These are phyloP conservation scores for Termitomyces sp. DNA, from an alignment of 1,284 basidiomycete species.

Conservation along the genomic window DNA sequence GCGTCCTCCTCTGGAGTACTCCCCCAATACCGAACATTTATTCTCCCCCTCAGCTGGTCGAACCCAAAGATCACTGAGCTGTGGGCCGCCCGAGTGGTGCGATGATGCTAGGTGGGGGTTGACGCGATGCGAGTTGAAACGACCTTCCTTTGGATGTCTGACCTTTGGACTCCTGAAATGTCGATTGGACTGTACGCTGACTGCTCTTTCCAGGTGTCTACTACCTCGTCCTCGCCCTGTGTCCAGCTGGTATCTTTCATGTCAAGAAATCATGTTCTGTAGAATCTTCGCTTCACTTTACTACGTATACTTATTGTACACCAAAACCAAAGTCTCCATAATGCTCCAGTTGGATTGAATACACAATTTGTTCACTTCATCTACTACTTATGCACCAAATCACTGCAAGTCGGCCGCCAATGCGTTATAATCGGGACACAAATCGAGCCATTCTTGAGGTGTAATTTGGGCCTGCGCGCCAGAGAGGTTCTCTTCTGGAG, in stretches of 20 bases:
- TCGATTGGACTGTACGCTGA: not conserved
- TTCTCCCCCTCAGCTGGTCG: slow-evolving; percentile 47
- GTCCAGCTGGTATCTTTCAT: no score
- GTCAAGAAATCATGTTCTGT: no score
- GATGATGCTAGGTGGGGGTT: slow-evolving; percentile 65
- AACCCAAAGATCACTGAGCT: slow-evolving; percentile 57
- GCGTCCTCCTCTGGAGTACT: slow-evolving; percentile 63
- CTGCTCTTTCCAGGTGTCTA: not conserved
- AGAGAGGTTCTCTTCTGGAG: slow-evolving; percentile 24
- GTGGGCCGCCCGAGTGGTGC: slow-evolving; percentile 62
- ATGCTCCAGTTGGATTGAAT: not conserved
- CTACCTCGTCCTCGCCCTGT: no score
- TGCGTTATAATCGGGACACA: slow-evolving; percentile 30
- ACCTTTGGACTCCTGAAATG: slow-evolving; percentile 27
- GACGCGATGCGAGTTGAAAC: slow-evolving; percentile 52
- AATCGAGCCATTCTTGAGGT: slow-evolving; percentile 26
- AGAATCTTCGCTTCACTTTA: no score
- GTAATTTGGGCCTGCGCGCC: slow-evolving; percentile 29
- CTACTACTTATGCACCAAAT: not conserved
- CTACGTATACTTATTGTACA: no score
- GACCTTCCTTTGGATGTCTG: slow-evolving; percentile 79
- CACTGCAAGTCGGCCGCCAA: slow-evolving; percentile 29
- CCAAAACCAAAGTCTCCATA: no score
- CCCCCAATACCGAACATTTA: slow-evolving; percentile 64
- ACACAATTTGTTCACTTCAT: not conserved